A percentile compares a stretch with the other conserved stretches of the same genome.
These are phyloP conservation scores for Pecoramyces ruminantium DNA, from an alignment of 192 early-diverging fungal genomes.

Conservation along the genomic window DNA sequence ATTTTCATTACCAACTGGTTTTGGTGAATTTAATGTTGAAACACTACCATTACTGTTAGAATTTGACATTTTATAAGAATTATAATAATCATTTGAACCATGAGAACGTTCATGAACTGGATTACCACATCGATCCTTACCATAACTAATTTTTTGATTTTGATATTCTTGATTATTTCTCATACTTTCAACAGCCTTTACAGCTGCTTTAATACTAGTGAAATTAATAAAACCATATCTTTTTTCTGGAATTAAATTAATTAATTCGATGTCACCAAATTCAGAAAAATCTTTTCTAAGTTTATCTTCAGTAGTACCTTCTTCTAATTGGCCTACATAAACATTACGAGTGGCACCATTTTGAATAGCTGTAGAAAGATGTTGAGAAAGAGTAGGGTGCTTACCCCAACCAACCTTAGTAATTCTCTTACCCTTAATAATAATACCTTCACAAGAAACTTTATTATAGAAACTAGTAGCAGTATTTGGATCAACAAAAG, in stretches of 20 bases:
- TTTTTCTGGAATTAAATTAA: constrained; percentile 69
- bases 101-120: constrained; percentile 8
- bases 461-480: constrained; percentile 46
- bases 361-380: constrained; percentile 37
- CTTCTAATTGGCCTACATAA: constrained; percentile 58
- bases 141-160: constrained; percentile 48
- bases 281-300: constrained; percentile 55
- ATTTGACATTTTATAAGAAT: background rate
- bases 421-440: constrained; percentile 54
- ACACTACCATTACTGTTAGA: background rate
- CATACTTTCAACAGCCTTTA: constrained; percentile 58
- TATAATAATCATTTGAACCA: background rate
- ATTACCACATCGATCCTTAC: constrained; percentile 81
- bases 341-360: constrained; percentile 68
- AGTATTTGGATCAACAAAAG: constrained; percentile 57
- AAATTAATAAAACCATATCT: constrained; percentile 77
- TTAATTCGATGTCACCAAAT: constrained; percentile 73
- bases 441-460: constrained; percentile 35
- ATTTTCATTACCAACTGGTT: background rate
- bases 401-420: constrained; percentile 68
- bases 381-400: constrained; percentile 20
- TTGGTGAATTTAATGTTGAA: background rate
- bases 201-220: constrained; percentile 51
- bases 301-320: constrained; percentile 36
- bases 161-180: constrained; percentile 38